A percentile compares a stretch with the other conserved stretches of the same genome.
These are phyloP conservation scores for Tolypocladium paradoxum DNA, from an alignment of 2,329 filamentous ascomycete genomes.

Conservation along the genomic window DNA sequence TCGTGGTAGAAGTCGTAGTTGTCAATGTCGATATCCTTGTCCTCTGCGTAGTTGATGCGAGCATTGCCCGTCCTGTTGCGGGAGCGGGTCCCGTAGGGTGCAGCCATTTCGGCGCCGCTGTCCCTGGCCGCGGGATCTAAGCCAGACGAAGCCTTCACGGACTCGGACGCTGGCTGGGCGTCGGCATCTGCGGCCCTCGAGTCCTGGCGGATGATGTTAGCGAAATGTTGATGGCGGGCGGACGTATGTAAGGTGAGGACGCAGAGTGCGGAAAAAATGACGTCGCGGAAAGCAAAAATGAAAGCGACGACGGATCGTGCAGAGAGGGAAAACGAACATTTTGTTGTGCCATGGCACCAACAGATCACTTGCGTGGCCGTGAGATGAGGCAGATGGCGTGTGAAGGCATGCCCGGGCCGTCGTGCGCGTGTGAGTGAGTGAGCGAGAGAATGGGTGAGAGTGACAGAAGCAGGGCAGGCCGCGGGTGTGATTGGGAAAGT, in stretches of 20 bases:
- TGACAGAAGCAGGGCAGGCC: conserved; percentile 1
- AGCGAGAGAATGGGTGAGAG: conserved; percentile 9
- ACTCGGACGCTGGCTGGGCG: conserved; percentile 19
- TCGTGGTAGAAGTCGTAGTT: conserved; percentile 57
- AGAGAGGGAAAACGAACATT: conserved; percentile 18
- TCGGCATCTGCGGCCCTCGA: conserved; percentile 22
- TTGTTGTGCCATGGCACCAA: conserved; percentile 28
- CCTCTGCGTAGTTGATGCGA: conserved; percentile 91
- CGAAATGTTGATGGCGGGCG: neutral
- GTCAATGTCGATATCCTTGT: conserved; percentile 82
- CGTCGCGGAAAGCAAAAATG: conserved; percentile 5
- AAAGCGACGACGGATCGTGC: conserved; percentile 4
- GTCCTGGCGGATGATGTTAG: conserved; percentile 18
- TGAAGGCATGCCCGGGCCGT: conserved; percentile 16
- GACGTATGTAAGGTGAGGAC: conserved; percentile 3
- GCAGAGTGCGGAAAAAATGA: neutral
- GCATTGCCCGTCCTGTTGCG: conserved; percentile 73
- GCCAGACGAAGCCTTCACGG: conserved; percentile 38
- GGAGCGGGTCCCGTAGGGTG: conserved; percentile 84
- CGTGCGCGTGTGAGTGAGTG: conserved; percentile 7
- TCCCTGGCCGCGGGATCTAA: conserved; percentile 39
- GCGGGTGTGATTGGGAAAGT: conserved; percentile 1
- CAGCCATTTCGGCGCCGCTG: conserved; percentile 39
- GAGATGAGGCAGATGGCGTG: conserved; percentile 18
- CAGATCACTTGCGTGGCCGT: conserved; percentile 22